These are phyloP conservation scores for Xylaria sp. DNA, from an alignment of 495 filamentous ascomycete genomes.

Conservation along the genomic window DNA sequence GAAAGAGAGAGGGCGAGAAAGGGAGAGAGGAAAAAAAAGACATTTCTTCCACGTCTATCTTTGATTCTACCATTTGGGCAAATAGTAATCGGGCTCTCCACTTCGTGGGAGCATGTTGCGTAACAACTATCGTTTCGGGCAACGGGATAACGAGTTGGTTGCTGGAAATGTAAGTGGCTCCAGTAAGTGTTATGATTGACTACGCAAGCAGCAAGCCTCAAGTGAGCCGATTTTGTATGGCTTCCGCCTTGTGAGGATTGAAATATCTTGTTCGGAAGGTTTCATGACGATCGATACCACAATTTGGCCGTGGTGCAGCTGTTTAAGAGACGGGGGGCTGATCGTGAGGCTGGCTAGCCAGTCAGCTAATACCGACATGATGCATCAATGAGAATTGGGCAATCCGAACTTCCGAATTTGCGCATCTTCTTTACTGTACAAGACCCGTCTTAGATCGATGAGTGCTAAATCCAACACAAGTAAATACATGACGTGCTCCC, in stretches of 20 bases:
- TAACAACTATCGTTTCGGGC: background rate
- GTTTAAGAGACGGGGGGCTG: conserved; percentile 32
- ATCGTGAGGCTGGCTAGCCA: conserved; percentile 44
- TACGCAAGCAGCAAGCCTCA: background rate
- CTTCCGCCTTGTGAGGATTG: background rate
- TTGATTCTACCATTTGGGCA: background rate
- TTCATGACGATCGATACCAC: conserved; percentile 11
- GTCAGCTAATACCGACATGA: conserved; percentile 36
- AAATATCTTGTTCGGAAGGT: background rate
- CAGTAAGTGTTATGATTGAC: background rate
- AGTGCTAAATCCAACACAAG: background rate
- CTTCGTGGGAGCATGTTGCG: background rate
- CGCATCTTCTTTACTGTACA: background rate
- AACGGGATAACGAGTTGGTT: background rate
- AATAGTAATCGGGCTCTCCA: background rate
- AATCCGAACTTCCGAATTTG: background rate
- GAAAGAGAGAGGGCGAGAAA: background rate
- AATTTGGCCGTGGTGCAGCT: conserved; percentile 21
- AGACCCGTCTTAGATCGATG: background rate
- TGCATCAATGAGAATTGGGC: conserved; percentile 4
- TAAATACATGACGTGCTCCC: background rate
- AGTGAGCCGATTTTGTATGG: background rate
- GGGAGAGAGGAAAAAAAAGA: background rate
- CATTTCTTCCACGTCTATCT: background rate
- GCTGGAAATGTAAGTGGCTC: background rate